Evolutionary conservation across 208 protist genomes (phyloP), one percentile per base, ranked within the genome.

Genomic region (Leishmania major): DNA sequence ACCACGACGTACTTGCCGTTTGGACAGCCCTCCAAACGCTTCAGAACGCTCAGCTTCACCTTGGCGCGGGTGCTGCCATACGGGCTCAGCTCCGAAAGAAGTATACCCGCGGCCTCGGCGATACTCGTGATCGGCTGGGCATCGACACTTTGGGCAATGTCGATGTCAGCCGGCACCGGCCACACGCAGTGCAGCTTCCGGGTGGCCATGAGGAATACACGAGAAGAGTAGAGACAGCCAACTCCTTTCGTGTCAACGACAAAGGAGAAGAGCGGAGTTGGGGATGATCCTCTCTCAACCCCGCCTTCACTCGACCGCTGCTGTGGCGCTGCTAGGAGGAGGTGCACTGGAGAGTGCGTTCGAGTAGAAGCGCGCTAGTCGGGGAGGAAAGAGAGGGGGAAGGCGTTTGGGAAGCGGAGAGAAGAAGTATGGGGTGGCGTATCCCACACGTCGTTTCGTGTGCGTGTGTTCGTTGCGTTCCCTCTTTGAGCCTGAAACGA

Each of bases 1-100:
- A 99, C 98, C 35, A 99, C 97, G 3, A 99, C 96, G 88, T 99
- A 99, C 83, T 99, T 98, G 66, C 98, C 99, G 80, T 93, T 90
- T 13, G 86, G 49, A 4, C 73, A 51, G 57, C 90, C 62, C 73
- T 94, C 84, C 10, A 99, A 87, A 17, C 98, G 96, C 45, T 99
- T 91, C 19, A 99, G 80, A 37, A 98, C 91, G 71, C 62, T 84
- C 17, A 99, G 87, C 77, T 92, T 92, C 19, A 99, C 91, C 85
- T 98, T 98, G 47, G 96, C 97, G 51, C 96, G 97, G 40, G 90
- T 95, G 73, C 89, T 91, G 66, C 98, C 98, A 80, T 99, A 99
- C 7, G 91, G 87, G 59, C 93, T 96, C n/a, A 99, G 78, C 84
- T 99, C 96, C 28, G 94, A 94, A 11, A 91, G 77, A 15, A 93